Evolutionary conservation across 495 filamentous ascomycete species (phyloP).

Genomic region (Podospora didyma): DNA sequence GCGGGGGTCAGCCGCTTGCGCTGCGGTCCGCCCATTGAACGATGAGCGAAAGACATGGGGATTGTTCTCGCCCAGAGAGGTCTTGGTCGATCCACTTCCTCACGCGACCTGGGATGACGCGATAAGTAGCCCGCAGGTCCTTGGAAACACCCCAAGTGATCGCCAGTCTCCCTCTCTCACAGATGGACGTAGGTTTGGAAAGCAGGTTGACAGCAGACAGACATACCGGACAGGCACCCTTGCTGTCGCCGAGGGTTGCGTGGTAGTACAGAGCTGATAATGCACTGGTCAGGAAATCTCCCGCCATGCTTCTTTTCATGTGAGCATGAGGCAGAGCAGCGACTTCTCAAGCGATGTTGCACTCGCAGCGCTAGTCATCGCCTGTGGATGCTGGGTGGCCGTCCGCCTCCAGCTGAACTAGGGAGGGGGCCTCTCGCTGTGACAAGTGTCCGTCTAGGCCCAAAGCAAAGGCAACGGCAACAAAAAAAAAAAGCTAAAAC

Average conservation of each 20-base stretch:
- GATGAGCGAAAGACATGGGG: conserved; percentile 12
- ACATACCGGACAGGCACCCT: no score
- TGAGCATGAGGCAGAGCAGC: background rate
- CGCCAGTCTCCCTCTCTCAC: no score
- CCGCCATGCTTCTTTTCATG: background rate
- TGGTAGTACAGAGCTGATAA: no score
- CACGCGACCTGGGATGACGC: background rate
- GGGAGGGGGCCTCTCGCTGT: background rate
- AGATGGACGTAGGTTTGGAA: no score
- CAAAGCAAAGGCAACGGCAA: background rate
- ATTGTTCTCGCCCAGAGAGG: background rate
- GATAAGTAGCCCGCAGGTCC: background rate
- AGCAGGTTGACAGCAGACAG: no score
- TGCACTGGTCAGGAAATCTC: background rate
- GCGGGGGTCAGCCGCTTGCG: conserved; percentile 18
- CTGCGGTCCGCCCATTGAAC: background rate
- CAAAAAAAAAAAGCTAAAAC: background rate
- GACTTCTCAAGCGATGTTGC: conserved; percentile 6
- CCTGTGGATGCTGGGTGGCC: background rate
- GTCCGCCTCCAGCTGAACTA: background rate
- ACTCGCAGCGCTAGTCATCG: conserved; percentile 1
- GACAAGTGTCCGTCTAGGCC: background rate
- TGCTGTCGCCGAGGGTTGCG: no score
- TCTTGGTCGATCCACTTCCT: background rate
- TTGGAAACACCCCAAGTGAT: no score